A percentile compares a stretch with the other conserved stretches of the same genome.
These are phyloP conservation scores for Pseudozyma pruni DNA, from an alignment of 1,284 basidiomycete species.

Conservation along the genomic window DNA sequence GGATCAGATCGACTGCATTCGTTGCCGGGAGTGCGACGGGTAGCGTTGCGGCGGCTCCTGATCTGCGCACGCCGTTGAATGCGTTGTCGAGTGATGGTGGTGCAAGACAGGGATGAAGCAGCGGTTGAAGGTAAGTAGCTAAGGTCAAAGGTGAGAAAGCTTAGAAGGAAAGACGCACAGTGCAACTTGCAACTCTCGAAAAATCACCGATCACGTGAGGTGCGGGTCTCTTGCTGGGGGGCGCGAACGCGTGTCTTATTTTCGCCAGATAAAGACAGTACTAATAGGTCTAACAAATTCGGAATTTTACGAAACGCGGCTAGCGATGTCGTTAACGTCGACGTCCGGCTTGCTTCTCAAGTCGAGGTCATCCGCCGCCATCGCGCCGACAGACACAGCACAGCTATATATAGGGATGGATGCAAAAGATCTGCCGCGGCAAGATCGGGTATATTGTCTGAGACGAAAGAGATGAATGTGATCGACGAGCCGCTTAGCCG, in stretches of 20 bases:
- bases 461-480: too few species aligned
- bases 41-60: too few species aligned
- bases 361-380: neutral
- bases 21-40: neutral
- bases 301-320: too few species aligned
- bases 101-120: neutral
- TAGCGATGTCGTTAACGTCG: neutral
- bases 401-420: too few species aligned
- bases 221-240: slow-evolving; percentile 3
- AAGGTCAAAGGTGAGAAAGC: slow-evolving; percentile 5
- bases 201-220: slow-evolving; percentile 33
- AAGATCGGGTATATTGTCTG: too few species aligned
- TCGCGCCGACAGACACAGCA: too few species aligned
- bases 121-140: neutral
- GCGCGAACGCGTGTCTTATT: slow-evolving; percentile 12
- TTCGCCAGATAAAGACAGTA: neutral
- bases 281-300: neutral
- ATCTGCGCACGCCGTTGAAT: too few species aligned
- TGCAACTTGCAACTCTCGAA: slow-evolving; percentile 6
- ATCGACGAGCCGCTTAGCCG: too few species aligned
- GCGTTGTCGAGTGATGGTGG: too few species aligned
- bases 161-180: slow-evolving; percentile 11
- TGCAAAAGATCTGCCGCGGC: too few species aligned
- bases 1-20: neutral
- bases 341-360: slow-evolving; percentile 2